phyloP scores from a whole-genome alignment of 2,329 filamentous ascomycete genomes.

The Atkinsonella texensis region DNA sequence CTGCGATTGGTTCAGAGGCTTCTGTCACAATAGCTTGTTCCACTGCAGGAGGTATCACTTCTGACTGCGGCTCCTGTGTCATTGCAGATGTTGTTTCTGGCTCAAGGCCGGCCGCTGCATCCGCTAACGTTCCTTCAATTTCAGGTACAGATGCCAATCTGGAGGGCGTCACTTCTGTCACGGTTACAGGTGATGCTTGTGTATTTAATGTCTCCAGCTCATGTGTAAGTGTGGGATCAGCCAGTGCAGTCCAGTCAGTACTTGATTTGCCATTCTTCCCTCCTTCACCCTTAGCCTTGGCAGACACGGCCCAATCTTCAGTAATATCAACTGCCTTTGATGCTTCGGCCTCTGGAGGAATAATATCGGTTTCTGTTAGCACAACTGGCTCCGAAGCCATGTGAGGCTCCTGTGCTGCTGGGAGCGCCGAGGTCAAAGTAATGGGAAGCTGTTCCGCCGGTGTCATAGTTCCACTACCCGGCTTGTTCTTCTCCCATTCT shows the following conservation, averaged over 20 bases:
- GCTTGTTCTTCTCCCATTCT: too few relatives aligned
- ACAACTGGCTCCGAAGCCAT: background rate
- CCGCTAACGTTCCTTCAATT: background rate
- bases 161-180: background rate
- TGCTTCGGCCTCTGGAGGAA: background rate
- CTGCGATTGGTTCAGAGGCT: background rate
- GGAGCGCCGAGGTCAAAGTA: background rate
- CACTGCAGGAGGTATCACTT: background rate
- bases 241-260: background rate
- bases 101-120: background rate
- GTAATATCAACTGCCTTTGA: background rate
- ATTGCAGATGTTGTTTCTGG: background rate
- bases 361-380: background rate
- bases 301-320: background rate
- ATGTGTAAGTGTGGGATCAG: background rate
- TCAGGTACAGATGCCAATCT: background rate
- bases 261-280: conserved; percentile 18
- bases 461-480: too few relatives aligned
- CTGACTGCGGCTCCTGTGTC: background rate
- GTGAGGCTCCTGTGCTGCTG: background rate
- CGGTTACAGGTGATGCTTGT: background rate
- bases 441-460: background rate
- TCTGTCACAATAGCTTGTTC: background rate
- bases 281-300: conserved; percentile 12
- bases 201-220: background rate